Evolutionary conservation across 2,329 filamentous ascomycete species (phyloP), one percentile per base, ranked within the genome.

Genomic region (Neonectria magnoliae): DNA sequence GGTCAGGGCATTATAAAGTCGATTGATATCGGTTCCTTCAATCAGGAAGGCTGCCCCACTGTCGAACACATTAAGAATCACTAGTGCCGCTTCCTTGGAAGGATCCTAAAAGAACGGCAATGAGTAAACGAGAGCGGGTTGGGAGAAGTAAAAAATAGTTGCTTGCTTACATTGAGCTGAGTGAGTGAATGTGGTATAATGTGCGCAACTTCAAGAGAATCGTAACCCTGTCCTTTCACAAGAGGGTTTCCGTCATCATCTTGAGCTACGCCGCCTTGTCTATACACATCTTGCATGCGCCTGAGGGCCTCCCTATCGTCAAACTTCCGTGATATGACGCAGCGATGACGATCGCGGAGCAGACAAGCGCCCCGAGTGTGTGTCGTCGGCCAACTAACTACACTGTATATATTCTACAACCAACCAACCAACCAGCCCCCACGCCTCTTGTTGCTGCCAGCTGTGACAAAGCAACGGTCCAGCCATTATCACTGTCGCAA

Each of bases 11-110:
- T 83, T 83, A 25, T 68, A 66, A 33, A 78, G 78, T 52, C 76
- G 74, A 67, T 83, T 79, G 59, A 83, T 81, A 10, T 81, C 73
- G 27, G 65, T 58, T 53, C 79, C 79, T 47, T 81, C 73, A 54
- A 82, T 81, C 2, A 81, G 57, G 68, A 77, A 69, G 10, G 71
- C 71, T 38, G 78, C 71, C 27, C 75, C 76, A 33, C 54, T 68
- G 61, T 82, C 79, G 62, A 83, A 81, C 79, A 82, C 82, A 31
- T 81, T 79, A 2, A 82, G 75, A 42, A 82, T 77, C 18, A 70
- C 68, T 11, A 82, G 69, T 7, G 78, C 76, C 0, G 75, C 72
- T 71, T 77, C 62, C 65, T 78, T 77, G 16, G 73, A 73, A 29
- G 52, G 14, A 42, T 67, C 55, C 69, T 74, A 36, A 22, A 33